Evolutionary conservation across 1,284 basidiomycete genomes (phyloP).

Genomic region (Moesziomyces parantarcticus): DNA sequence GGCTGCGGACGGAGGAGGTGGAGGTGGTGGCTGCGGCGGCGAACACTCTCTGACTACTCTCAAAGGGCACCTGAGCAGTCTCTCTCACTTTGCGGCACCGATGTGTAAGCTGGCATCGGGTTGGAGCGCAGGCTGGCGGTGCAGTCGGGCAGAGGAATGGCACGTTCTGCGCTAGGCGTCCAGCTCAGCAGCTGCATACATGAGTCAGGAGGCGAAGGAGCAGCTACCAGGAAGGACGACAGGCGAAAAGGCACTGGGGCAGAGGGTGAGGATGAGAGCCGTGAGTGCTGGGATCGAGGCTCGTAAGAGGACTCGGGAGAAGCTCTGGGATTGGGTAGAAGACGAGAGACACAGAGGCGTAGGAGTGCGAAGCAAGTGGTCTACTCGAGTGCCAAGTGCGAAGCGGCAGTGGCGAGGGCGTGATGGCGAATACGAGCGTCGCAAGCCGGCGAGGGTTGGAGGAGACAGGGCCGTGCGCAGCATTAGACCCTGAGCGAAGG

Average conservation of each 20-base stretch:
- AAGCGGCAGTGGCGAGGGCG: constrained; percentile 16
- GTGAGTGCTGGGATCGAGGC: too few species aligned
- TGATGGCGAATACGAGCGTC: constrained; percentile 35
- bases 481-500: constrained; percentile 15
- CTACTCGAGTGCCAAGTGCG: too few species aligned
- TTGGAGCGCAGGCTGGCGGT: constrained; percentile 8
- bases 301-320: too few species aligned
- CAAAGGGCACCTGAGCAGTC: constrained; percentile 17
- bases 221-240: neutral
- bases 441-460: constrained; percentile 8
- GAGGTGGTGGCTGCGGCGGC: constrained; percentile 9
- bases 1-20: constrained; percentile 20
- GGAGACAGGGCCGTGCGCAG: constrained; percentile 20
- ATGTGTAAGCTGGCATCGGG: constrained; percentile 43
- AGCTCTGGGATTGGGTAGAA: too few species aligned
- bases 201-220: neutral
- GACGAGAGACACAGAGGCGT: too few species aligned
- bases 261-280: neutral
- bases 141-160: constrained; percentile 4
- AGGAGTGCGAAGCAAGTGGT: neutral
- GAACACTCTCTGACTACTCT: neutral
- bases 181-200: neutral
- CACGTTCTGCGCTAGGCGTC: constrained; percentile 13
- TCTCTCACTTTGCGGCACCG: constrained; percentile 1
- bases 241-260: neutral